Percentiles rank a stretch among this genome's conserved stretches.
Conservation (phyloP, 169 alveolate genomes). For the Theileria luwenshuni region DNA sequence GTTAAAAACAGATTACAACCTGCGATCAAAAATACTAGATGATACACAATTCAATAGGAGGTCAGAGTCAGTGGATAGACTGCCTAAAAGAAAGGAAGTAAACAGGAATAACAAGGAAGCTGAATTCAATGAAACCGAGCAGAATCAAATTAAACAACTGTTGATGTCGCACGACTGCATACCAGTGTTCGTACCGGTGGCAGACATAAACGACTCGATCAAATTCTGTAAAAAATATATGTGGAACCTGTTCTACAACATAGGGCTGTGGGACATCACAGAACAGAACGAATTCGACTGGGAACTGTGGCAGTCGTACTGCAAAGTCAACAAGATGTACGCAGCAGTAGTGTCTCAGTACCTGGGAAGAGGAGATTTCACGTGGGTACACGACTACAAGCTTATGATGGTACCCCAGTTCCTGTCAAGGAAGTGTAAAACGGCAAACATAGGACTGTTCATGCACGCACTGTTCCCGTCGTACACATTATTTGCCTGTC, state of each 20-base stretch:
- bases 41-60: constrained; percentile 6
- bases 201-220: constrained; percentile 20
- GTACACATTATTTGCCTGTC: constrained; percentile 83
- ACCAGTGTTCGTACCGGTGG: constrained; percentile 58
- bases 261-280: constrained; percentile 73
- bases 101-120: neutral
- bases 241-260: constrained; percentile 76
- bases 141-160: constrained; percentile 34
- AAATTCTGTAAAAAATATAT: constrained; percentile 54
- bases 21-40: constrained; percentile 1
- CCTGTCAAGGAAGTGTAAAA: constrained; percentile 73
- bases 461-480: constrained; percentile 94
- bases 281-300: constrained; percentile 73
- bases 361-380: constrained; percentile 65
- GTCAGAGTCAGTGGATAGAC: neutral
- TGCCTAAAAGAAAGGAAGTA: neutral
- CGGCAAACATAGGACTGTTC: constrained; percentile 87
- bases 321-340: constrained; percentile 69
- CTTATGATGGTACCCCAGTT: constrained; percentile 85
- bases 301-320: constrained; percentile 79
- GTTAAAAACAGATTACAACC: neutral
- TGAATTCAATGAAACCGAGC: constrained; percentile 46
- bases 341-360: constrained; percentile 64
- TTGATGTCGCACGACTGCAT: constrained; percentile 55
- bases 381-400: constrained; percentile 92